A percentile compares a stretch with the other conserved stretches of the same genome.
phyloP scores from a whole-genome alignment of 345 rosid genomes.

The Citrus glauca region DNA sequence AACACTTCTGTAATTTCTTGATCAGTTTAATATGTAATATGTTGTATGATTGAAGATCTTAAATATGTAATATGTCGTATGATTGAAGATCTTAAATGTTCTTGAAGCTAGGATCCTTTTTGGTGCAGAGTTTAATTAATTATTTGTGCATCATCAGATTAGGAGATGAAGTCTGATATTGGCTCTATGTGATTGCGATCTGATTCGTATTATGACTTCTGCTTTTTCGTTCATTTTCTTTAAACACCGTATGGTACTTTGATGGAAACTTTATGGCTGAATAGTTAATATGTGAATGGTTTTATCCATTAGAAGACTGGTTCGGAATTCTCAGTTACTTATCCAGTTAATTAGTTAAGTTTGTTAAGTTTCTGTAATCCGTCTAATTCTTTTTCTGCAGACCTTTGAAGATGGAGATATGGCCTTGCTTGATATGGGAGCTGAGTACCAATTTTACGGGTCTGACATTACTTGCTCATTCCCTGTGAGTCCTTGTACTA shows the following conservation, averaged over 20 bases:
- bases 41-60: background rate
- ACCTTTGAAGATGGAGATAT: constrained; percentile 78
- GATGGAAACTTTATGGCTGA: background rate
- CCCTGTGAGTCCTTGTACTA: constrained; percentile 55
- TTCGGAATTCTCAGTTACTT: background rate
- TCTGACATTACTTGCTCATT: constrained; percentile 96
- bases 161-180: background rate
- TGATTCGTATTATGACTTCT: background rate
- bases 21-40: background rate
- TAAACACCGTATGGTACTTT: background rate
- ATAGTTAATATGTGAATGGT: background rate
- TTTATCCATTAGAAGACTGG: background rate
- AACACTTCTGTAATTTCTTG: background rate
- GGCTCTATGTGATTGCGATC: background rate
- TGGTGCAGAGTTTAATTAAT: background rate
- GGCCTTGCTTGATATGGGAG: constrained; percentile 98
- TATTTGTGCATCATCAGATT: background rate
- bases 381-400: constrained; percentile 37
- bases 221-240: background rate
- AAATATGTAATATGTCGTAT: background rate
- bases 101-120: background rate
- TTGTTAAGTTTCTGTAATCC: constrained; percentile 1
- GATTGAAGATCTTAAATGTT: background rate
- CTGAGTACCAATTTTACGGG: constrained; percentile 83
- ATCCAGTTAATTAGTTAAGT: background rate